Conservation (phyloP, 2,329 filamentous ascomycete species). For the Tetracladium maxilliforme region DNA sequence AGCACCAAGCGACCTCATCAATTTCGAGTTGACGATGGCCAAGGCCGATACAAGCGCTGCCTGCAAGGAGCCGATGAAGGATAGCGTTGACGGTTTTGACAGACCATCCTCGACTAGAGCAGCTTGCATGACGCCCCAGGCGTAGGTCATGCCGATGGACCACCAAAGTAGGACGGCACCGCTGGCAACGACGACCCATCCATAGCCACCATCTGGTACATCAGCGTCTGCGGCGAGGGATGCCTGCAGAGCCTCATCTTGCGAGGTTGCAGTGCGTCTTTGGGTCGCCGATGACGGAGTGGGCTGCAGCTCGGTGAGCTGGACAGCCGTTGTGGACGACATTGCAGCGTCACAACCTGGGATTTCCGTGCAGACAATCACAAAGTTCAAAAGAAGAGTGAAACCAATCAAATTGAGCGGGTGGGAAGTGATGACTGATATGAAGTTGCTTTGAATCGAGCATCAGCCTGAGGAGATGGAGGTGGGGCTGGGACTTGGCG, state of each 20-base stretch:
- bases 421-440: no score
- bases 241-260: slow-evolving; percentile 23
- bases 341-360: no score
- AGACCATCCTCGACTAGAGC: slow-evolving; percentile 34
- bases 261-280: no score
- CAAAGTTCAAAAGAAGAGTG: no score
- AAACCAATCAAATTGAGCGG: no score
- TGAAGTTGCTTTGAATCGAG: no score
- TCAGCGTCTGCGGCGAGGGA: slow-evolving; percentile 27
- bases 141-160: slow-evolving; percentile 38
- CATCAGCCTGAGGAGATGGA: no score
- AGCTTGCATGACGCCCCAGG: slow-evolving; percentile 46
- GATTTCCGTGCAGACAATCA: no score
- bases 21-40: slow-evolving; percentile 33
- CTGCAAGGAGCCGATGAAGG: slow-evolving; percentile 41
- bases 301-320: slow-evolving; percentile 1
- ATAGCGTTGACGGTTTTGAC: slow-evolving; percentile 32
- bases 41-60: slow-evolving; percentile 33
- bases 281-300: slow-evolving; percentile 4
- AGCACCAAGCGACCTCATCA: slow-evolving; percentile 33
- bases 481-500: no score
- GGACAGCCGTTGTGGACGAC: slow-evolving; percentile 1
- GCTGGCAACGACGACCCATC: slow-evolving; percentile 35
- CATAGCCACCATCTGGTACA: slow-evolving; percentile 38
- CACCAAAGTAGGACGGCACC: slow-evolving; percentile 38